Base-by-base conservation (phyloP, 805 yeast species). In the Metschnikowia noctiluminum region DNA sequence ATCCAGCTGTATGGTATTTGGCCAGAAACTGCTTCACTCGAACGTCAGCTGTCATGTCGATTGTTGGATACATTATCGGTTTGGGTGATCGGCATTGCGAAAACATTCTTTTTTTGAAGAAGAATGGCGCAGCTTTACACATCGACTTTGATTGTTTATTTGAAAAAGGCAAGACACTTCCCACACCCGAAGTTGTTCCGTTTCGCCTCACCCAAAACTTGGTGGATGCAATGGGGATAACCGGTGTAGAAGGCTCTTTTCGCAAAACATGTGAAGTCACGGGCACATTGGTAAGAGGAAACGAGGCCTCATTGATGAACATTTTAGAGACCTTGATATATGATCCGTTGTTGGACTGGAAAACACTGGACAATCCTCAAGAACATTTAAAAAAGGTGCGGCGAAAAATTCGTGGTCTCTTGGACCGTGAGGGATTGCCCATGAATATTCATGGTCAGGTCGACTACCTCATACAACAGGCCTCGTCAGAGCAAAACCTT, bases 51-150 rank as follows among this genome's bases (percentile, higher is more conserved):
- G 98, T 92, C 0, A 94, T 95, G 99, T 90, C 97, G 0, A 89
- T 94, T 74, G 96, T 92, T 6, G 99, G 99, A 0, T 89, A 88
- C 62, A 81, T 94, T 40, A 74, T 94, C 28, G 99, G 99, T 8
- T 75, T 94, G 43, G 99, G 99, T 26, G 99, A 94, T 66, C 76
- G 99, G 36, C 99, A 94, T 63, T 87, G 96, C 57, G 99, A 94
- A 61, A 94, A 94, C 61, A 81, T 94, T 16, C 68, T 94, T 46
- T 70, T 92, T 35, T 78, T 84, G 58, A 84, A 85, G 52, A 78
- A 75, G 38, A 78, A 84, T 3, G 99, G 99, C 1, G 82, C 81
- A 8, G 81, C 89, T 0, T 68, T 94, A 52, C 99, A 94, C 64
- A 97, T 94, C 47, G 99, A 95, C 67, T 94, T 94, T 65, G 98